Conservation (phyloP, 2,329 filamentous ascomycete genomes). For the Stenocarpella maydis region DNA sequence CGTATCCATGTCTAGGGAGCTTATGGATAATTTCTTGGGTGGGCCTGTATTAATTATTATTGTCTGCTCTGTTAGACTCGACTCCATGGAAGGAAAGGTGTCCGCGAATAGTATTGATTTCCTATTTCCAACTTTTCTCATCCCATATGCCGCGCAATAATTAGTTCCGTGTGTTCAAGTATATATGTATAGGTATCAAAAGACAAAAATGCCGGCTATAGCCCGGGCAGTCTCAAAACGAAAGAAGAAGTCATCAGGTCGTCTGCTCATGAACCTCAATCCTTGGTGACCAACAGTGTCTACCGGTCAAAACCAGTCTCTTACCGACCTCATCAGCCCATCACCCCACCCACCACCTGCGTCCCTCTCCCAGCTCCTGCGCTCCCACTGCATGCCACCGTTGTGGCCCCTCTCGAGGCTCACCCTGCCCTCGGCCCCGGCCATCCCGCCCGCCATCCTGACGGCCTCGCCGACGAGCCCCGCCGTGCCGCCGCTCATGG, state of each 20-base stretch:
- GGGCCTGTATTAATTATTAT: conserved; percentile 5
- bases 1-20: not conserved
- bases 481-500: conserved; percentile 52
- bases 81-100: conserved; percentile 19
- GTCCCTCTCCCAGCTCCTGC: conserved; percentile 47
- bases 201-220: conserved; percentile 5
- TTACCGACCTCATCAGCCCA: conserved; percentile 43
- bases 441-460: conserved; percentile 56
- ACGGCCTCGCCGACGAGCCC: conserved; percentile 64
- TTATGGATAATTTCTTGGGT: not conserved
- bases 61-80: conserved; percentile 17
- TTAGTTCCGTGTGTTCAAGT: conserved; percentile 1
- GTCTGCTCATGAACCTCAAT: conserved; percentile 18
- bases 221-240: not conserved
- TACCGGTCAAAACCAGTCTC: conserved; percentile 37
- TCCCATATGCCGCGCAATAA: not conserved
- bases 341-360: conserved; percentile 39
- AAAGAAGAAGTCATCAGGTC: conserved; percentile 5
- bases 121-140: not conserved
- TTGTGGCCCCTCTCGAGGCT: conserved; percentile 47
- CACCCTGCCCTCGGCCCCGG: conserved; percentile 38
- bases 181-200: conserved; percentile 26
- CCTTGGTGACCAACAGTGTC: not conserved
- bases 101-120: conserved; percentile 25
- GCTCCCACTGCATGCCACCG: conserved; percentile 50